Base-by-base conservation (phyloP, 306 rosid genomes). In the Cicer chorassanicum region DNA sequence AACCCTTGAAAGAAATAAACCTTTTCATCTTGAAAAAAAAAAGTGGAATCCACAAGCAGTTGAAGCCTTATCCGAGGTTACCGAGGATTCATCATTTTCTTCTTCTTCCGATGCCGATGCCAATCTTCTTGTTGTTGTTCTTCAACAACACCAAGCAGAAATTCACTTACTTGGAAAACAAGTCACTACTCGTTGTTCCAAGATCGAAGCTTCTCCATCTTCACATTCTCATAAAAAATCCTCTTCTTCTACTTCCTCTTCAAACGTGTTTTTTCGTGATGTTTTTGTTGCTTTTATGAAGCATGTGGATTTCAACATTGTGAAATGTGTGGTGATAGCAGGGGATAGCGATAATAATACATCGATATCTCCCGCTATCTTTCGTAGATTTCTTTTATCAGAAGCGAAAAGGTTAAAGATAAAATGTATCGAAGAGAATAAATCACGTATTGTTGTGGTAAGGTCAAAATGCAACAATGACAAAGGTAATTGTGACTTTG, bases 391-490 rank as follows among this genome's bases (percentile, higher is more conserved):
- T 45, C 16, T 72, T 8, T 0, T 72, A 0, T 66, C 74, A 1
- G 87, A 84, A 53, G 79, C 84, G 7, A 80, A 21, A 10, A 80
- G 70, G 63, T 12, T 66, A 48, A 80, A 10, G 59, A 61, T 76
- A 73, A 73, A 14, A 38, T 42, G 4, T 9, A 59, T 83, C 0
- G 87, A 80, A 34, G 73, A 75, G 8, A 75, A 80, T 62, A 51
- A 71, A n/a, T 46, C 80, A 8, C 16, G 77, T 4, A 65, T 81
- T 8, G 8, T 80, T 1, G 80, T 74, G 1, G 77, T 59, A 18
- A 67, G 50, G 14, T 9, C 66, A 5, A 46, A 10, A 1, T 16
- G 40, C 1, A 45, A 21, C 4, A 64, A 34, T 3, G 7, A 68
- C 2, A 65, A 51, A 1, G 19, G 7, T 15, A 40, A 40, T 40